Conservation (phyloP, 2,329 filamentous ascomycete genomes). For the Trichoderma endophyticum region DNA sequence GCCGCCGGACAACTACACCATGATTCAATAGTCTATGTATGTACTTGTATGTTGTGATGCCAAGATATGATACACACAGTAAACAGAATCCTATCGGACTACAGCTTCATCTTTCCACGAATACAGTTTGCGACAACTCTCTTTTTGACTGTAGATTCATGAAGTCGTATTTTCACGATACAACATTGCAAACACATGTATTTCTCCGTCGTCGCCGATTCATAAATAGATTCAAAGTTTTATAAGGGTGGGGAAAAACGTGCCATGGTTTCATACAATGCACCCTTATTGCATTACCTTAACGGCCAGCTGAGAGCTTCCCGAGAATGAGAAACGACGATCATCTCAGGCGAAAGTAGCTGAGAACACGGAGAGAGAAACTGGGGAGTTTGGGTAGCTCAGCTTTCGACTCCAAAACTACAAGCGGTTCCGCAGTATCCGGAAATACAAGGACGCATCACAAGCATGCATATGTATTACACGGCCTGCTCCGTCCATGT, state of each 20-base stretch:
- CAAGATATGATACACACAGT: background rate
- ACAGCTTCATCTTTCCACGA: background rate
- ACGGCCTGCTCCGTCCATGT: background rate
- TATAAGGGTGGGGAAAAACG: background rate
- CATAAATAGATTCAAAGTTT: slow-evolving; percentile 7
- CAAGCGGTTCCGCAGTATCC: background rate
- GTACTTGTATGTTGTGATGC: background rate
- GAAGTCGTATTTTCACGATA: no score
- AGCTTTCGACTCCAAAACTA: background rate
- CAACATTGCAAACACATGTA: background rate
- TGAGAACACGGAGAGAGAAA: background rate
- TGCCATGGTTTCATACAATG: slow-evolving; percentile 13
- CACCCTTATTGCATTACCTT: slow-evolving; percentile 7
- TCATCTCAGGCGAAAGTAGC: background rate
- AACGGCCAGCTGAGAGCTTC: background rate
- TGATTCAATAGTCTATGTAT: background rate
- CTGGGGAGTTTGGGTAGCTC: background rate
- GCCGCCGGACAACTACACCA: background rate
- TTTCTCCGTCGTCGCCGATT: background rate
- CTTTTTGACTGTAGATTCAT: background rate
- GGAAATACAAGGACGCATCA: background rate
- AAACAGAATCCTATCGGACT: background rate
- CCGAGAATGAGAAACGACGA: background rate
- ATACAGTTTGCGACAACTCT: background rate
- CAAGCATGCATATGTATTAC: background rate